Conservation (phyloP, 1,284 basidiomycete species). For the Blastosporella zonata region DNA sequence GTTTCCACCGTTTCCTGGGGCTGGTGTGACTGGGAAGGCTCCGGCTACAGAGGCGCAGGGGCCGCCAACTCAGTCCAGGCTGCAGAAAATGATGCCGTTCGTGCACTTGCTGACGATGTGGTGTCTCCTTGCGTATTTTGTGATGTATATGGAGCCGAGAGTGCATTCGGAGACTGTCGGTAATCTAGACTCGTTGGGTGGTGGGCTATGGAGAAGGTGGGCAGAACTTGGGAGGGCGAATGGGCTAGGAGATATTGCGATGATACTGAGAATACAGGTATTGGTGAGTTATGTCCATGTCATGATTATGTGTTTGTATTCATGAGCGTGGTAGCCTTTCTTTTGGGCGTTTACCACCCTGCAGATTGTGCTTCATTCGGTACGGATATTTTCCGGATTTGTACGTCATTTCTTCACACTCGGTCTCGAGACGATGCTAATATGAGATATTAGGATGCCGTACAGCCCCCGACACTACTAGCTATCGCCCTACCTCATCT, state of each 20-base stretch:
- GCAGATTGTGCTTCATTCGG: slow-evolving; percentile 64
- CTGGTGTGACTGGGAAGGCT: background rate
- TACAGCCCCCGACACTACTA: slow-evolving; percentile 57
- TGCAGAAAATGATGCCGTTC: slow-evolving; percentile 62
- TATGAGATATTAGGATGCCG: slow-evolving; percentile 40
- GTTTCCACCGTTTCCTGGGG: slow-evolving; percentile 14
- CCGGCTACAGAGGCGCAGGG: background rate
- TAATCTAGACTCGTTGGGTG: slow-evolving; percentile 10
- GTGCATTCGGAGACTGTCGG: slow-evolving; percentile 25
- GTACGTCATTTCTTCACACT: slow-evolving; percentile 39
- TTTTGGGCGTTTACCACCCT: slow-evolving; percentile 76
- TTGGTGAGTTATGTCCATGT: slow-evolving; percentile 36
- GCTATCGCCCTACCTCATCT: slow-evolving; percentile 60
- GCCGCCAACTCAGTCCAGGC: slow-evolving; percentile 31
- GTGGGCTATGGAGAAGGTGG: slow-evolving; percentile 53
- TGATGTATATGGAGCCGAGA: slow-evolving; percentile 60
- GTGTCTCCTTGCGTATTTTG: slow-evolving; percentile 63
- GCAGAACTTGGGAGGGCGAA: slow-evolving; percentile 41
- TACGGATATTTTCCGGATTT: slow-evolving; percentile 64
- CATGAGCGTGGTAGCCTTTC: slow-evolving; percentile 53
- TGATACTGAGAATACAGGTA: slow-evolving; percentile 18
- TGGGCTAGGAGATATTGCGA: slow-evolving; percentile 24
- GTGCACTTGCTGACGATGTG: slow-evolving; percentile 63
- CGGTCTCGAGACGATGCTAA: background rate
- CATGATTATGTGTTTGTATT: background rate